A percentile compares a stretch with the other conserved stretches of the same genome.
Conservation (phyloP, 306 rosid species). For the Urtica urens region DNA sequence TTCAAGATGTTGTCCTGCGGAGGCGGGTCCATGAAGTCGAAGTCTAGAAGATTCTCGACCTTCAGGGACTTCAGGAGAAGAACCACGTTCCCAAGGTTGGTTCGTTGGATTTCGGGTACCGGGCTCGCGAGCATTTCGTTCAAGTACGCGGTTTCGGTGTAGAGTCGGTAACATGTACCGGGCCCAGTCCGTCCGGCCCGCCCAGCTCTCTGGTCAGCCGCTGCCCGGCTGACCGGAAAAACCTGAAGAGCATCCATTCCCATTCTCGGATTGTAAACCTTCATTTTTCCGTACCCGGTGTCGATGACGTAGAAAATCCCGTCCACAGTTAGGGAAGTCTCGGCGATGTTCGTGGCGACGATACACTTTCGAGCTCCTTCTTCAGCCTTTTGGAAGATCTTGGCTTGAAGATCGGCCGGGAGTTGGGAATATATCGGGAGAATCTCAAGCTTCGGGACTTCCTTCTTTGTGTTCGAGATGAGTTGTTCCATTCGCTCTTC, state of each 20-base stretch:
- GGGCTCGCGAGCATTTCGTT: conserved; percentile 85
- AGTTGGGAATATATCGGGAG: conserved; percentile 97
- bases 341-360: conserved; percentile 95
- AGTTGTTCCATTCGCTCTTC: conserved; percentile 93
- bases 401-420: conserved; percentile 98
- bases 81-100: conserved; percentile 92
- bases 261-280: conserved; percentile 96
- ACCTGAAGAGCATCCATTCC: conserved; percentile 99
- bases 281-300: conserved; percentile 96
- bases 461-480: conserved; percentile 53
- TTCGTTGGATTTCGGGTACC: conserved; percentile 96
- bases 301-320: conserved; percentile 91
- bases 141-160: conserved; percentile 79
- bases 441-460: conserved; percentile 76
- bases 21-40: conserved; percentile 99
- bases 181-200: conserved; percentile 99
- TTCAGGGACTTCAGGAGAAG: conserved; percentile 87
- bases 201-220: conserved; percentile 97
- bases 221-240: conserved; percentile 94
- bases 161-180: conserved; percentile 86
- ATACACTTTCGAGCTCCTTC: conserved; percentile 96
- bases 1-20: conserved; percentile 95
- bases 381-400: conserved; percentile 89
- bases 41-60: conserved; percentile 84
- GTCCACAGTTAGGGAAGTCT: conserved; percentile 92